These are phyloP conservation scores for Aspergillus cristatus DNA, from an alignment of 495 filamentous ascomycete species.

Conservation along the genomic window DNA sequence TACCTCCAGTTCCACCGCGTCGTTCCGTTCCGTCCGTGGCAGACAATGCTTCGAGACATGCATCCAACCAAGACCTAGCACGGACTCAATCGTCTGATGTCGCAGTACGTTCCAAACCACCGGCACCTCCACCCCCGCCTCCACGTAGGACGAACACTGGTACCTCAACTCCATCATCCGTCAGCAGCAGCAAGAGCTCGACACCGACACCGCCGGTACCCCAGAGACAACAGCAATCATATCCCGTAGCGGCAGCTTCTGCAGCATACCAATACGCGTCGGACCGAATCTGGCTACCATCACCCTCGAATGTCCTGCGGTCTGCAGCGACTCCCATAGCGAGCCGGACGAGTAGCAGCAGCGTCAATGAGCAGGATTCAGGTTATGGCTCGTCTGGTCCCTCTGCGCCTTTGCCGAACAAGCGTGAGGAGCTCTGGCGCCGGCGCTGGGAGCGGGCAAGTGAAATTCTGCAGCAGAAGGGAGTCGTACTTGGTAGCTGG, in stretches of 20 bases:
- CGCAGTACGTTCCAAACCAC: conserved; percentile 11
- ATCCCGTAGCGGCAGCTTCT: conserved; percentile 23
- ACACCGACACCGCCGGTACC: conserved; percentile 7
- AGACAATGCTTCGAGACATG: conserved; percentile 11
- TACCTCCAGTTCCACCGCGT: conserved; percentile 36
- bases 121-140: conserved; percentile 26
- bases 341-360: conserved; percentile 9
- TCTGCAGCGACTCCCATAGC: conserved; percentile 20
- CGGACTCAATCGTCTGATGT: conserved; percentile 1
- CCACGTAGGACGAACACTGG: conserved; percentile 28
- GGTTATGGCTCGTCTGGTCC: conserved; percentile 9
- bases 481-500: conserved; percentile 77
- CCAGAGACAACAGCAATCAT: conserved; percentile 19
- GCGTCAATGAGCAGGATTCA: conserved; percentile 5
- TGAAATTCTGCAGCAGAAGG: conserved; percentile 53
- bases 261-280: conserved; percentile 27
- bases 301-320: conserved; percentile 11
- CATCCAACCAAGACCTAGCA: conserved; percentile 8
- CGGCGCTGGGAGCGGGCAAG: conserved; percentile 69
- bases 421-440: conserved; percentile 77
- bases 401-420: conserved; percentile 42
- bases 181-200: conserved; percentile 3
- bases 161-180: conserved; percentile 10
- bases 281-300: conserved; percentile 18
- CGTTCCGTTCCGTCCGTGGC: conserved; percentile 10